These are phyloP conservation scores for Fraxinus paxiana DNA, from an alignment of 305 asterid species.

Conservation along the genomic window DNA sequence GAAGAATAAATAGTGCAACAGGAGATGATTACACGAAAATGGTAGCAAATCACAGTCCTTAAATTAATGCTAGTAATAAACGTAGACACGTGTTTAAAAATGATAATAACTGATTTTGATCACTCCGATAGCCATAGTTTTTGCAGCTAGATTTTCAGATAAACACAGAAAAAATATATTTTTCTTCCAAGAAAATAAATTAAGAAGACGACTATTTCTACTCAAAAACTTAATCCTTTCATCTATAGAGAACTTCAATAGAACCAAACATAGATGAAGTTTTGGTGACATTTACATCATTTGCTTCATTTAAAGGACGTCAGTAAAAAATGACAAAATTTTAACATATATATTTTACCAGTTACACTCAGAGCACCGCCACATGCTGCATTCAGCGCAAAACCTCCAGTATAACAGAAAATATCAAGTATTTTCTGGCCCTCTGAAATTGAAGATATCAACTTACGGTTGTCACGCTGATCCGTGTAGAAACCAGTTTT, in stretches of 20 bases:
- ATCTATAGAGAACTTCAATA: not conserved
- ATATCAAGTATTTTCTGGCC: constrained; percentile 76
- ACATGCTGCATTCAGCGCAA: constrained; percentile 77
- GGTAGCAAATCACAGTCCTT: not conserved
- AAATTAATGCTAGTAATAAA: not conserved
- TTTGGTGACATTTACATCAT: not conserved
- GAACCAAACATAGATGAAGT: not conserved
- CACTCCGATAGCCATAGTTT: not conserved
- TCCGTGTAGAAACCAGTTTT: constrained; percentile 97
- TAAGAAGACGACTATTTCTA: not conserved
- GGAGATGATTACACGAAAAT: not conserved
- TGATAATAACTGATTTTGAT: not conserved
- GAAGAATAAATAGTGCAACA: not conserved
- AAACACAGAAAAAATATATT: not conserved
- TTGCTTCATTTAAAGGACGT: not conserved
- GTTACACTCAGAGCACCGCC: constrained; percentile 79
- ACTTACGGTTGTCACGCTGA: constrained; percentile 89
- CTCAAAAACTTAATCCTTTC: not conserved
- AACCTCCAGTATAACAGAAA: constrained; percentile 95
- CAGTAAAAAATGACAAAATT: constrained; percentile 14
- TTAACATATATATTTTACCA: constrained; percentile 40
- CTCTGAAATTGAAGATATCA: constrained; percentile 69
- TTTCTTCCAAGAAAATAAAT: not conserved
- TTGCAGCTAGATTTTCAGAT: not conserved
- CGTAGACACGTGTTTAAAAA: not conserved